Evolutionary conservation across 75 land plant genomes (phyloP).

Genomic region (Adiantum capillusveneris): DNA sequence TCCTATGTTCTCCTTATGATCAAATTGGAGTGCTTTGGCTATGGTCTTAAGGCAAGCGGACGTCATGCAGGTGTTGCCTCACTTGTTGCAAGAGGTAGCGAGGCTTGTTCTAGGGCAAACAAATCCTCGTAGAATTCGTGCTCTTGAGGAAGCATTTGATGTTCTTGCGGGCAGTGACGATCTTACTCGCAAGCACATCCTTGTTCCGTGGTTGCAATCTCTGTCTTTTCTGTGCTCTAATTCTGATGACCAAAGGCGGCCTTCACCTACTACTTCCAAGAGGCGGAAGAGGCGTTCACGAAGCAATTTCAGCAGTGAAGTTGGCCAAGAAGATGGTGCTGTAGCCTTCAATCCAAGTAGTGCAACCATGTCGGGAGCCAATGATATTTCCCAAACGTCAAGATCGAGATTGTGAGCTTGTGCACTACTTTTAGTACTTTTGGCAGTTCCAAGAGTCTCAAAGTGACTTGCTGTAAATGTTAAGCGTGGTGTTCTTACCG

Average conservation of each 20-base stretch:
- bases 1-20: no score
- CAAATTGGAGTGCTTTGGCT: no score
- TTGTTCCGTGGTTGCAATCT: constrained; percentile 95
- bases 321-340: not conserved
- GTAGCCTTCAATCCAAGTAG: not conserved
- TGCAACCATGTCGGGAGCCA: not conserved
- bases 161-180: constrained; percentile 80
- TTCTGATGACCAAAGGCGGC: not conserved
- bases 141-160: constrained; percentile 53
- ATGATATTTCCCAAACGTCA: not conserved
- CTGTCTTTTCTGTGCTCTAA: constrained; percentile 51
- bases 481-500: no score
- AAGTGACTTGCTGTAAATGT: no score
- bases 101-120: constrained; percentile 49
- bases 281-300: not conserved
- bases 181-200: constrained; percentile 70
- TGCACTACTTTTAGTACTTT: no score
- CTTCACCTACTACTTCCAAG: no score
- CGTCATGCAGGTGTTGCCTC: constrained; percentile 62
- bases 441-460: no score
- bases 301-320: not conserved
- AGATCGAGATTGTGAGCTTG: not conserved
- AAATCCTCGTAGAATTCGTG: constrained; percentile 34
- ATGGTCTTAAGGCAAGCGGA: no score
- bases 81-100: constrained; percentile 61